Conservation (phyloP, 768 basidiomycete species). For the Suillus subluteus region DNA sequence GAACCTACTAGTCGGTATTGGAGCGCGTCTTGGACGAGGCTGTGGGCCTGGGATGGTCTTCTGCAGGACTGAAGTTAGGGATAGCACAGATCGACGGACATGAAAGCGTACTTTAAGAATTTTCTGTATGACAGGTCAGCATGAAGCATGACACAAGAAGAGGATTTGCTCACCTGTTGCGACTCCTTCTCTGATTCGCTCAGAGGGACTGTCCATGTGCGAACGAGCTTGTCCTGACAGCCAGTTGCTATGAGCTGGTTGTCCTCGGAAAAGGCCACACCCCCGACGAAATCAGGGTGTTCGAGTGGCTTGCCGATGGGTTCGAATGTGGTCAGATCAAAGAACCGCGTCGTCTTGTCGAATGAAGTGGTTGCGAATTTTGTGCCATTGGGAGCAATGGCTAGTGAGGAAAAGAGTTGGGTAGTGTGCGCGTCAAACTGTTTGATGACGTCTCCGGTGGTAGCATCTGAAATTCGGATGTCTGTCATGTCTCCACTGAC, state of each 20-base stretch:
- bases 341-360: neutral
- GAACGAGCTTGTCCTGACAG: neutral
- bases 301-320: neutral
- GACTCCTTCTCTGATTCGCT: neutral
- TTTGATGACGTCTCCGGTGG: neutral
- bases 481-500: neutral
- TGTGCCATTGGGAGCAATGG: neutral
- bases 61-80: neutral
- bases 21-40: neutral
- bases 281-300: accelerated
- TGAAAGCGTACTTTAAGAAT: neutral
- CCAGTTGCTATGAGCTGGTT: neutral
- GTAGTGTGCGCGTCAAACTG: neutral
- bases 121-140: neutral
- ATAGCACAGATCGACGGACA: neutral
- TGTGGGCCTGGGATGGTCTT: neutral
- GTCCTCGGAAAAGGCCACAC: neutral
- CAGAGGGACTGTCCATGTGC: neutral
- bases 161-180: neutral
- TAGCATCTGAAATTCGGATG: neutral
- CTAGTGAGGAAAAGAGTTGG: accelerated
- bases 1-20: neutral
- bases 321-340: neutral
- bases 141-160: neutral
- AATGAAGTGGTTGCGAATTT: neutral